Base-by-base conservation (phyloP, 2,329 filamentous ascomycete genomes). In the Stylonectria norvegica region DNA sequence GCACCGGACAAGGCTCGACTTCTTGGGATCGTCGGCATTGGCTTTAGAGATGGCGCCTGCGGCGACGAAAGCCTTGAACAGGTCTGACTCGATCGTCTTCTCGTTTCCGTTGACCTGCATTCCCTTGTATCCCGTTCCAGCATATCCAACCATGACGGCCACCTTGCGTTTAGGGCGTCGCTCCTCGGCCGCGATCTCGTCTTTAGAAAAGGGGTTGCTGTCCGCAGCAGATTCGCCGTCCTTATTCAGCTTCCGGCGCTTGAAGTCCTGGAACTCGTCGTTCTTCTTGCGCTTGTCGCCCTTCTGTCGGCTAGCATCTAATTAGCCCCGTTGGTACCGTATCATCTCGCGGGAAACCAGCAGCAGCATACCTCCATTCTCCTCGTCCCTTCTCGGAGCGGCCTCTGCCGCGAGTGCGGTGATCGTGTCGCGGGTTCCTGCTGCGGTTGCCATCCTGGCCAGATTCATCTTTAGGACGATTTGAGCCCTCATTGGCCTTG, bases 1-100 rank as follows among this genome's bases (percentile, higher is more conserved):
- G 65, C 93, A 98, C 50, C 93, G 85, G 38, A 95, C 87, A 33
- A 98, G 78, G 37, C 89, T 90, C 2, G 89, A 95, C 67, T 98
- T 98, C 66, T 94, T 95, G 4, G 91, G 93, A 61, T 98, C 93
- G 55, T 95, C 83, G 16, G 93, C 93, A 61, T 98, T 98, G 47
- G 89, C 89, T 66, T 97, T 97, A 34, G 90, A 94, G 47, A 98
- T 95, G 27, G 93, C 90, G 14, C 90, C 87, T 3, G 93, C 90
- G 3, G 82, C 81, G 47, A 98, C 85, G 55, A 98, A 91, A 3
- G 93, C 93, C 20, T 81, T 79, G 69, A 98, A 98, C 3, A 98
- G 72, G 56, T 98, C 93, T 30, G 91, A 87, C 69, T 98, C 93
- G 49, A 98, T 97, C 0, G 91, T 98, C 69, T 89, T 90, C 60